phyloP scores from a whole-genome alignment of 345 rosid genomes.

The rapeseed (Brassica napus) region DNA sequence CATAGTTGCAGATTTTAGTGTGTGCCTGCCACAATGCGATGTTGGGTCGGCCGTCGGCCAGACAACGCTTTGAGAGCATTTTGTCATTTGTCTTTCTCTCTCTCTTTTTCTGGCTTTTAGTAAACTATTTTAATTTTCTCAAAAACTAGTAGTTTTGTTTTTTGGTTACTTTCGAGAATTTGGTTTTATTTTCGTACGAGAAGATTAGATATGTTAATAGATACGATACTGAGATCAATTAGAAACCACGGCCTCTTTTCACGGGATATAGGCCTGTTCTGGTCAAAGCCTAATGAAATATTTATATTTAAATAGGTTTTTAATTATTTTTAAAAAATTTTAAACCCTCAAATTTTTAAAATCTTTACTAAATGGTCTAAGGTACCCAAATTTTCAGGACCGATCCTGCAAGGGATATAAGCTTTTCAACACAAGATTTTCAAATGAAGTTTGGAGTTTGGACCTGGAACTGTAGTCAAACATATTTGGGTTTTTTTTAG shows the following conservation, averaged over 20 bases:
- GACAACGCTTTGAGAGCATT: constrained; percentile 35
- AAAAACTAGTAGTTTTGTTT: not conserved
- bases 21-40: constrained; percentile 41
- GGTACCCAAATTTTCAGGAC: too few species aligned
- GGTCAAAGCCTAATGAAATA: too few species aligned
- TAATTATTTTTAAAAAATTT: too few species aligned
- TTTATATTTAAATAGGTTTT: too few species aligned
- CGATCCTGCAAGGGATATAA: not conserved
- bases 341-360: too few species aligned
- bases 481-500: not conserved
- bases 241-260: not conserved
- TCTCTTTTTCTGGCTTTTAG: not conserved
- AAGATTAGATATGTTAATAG: not conserved
- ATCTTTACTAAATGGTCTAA: too few species aligned
- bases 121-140: not conserved
- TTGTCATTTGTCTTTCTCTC: constrained; percentile 36
- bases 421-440: not conserved
- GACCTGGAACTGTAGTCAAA: not conserved
- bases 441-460: not conserved
- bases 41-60: constrained; percentile 43
- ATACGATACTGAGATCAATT: not conserved
- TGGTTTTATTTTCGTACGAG: not conserved
- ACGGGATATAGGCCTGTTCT: too few species aligned
- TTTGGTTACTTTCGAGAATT: not conserved
- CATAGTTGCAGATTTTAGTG: constrained; percentile 37